Base-by-base conservation (phyloP, 345 rosid genomes). In the Citrus australasica region DNA sequence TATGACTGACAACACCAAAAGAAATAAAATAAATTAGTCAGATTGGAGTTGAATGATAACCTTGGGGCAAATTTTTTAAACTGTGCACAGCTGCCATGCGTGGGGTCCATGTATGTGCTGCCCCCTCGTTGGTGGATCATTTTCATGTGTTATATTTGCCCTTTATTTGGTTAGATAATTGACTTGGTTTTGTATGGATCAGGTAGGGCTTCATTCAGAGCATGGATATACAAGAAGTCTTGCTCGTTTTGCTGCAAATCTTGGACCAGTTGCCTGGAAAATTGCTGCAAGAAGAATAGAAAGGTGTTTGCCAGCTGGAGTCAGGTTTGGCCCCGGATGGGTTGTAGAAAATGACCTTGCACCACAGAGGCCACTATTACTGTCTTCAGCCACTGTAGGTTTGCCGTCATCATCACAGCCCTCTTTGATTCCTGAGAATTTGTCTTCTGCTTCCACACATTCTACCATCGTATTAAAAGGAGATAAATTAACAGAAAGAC, bases 191-290 rank as follows among this genome's bases (percentile, higher is more conserved):
- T 78, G 35, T 33, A 60, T 74, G 60, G 69, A 72, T 70, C 88
- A 95, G 98, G 98, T 95, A n/a, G 98, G 98, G 38, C 76, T 93
- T 73, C 89, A 84, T 58, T 24, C 89, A n/a, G 98, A 91, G 74
- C 86, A 88, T 75, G 92, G 95, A 17, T 95, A 93, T 67, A 91
- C 94, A 30, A 90, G 91, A 78, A 93, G 98, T 83, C 80, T 93
- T 40, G 92, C 98, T 77, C 92, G 92, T 38, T 95, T 83, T 76
- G 94, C 98, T 63, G 92, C 96, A 25, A 86, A 81, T 74, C 82
- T 95, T 42, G 96, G 98, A 63, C 88, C 93, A 40, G 81, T 76
- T 77, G 90, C 86, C 79, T 93, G 94, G 97, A 86, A 82, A 83
- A 73, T 85, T 21, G 98, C 98, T 48, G 82, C 89, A 5, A 85